phyloP scores from a whole-genome alignment of 2,329 filamentous ascomycete genomes.

The Thelonectria blattea region DNA sequence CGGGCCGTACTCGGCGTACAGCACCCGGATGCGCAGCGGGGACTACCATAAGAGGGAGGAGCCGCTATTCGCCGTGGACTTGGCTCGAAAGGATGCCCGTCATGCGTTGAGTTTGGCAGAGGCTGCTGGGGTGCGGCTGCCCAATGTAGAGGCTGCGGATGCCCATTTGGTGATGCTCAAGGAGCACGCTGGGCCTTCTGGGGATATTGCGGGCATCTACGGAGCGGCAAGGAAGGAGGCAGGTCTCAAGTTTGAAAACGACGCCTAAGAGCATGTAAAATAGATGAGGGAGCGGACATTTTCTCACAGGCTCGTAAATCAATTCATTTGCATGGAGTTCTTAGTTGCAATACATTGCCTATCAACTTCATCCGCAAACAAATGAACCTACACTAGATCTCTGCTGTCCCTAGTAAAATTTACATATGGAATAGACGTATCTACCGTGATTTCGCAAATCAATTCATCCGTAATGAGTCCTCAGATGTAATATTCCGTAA shows the following conservation, averaged over 20 bases:
- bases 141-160: constrained; percentile 70
- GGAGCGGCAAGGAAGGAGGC: constrained; percentile 77
- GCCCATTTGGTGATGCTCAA: constrained; percentile 72
- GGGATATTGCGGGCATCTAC: constrained; percentile 84
- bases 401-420: too few species aligned
- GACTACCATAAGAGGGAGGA: constrained; percentile 78
- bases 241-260: constrained; percentile 77
- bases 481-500: neutral
- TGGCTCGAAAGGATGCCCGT: constrained; percentile 81
- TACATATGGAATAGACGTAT: neutral
- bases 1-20: constrained; percentile 77
- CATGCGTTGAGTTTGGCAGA: constrained; percentile 75
- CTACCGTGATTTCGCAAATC: neutral
- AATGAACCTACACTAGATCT: too few species aligned
- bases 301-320: too few species aligned
- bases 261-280: constrained; percentile 20
- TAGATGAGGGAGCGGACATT: too few species aligned
- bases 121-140: constrained; percentile 65
- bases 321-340: too few species aligned
- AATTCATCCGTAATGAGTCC: neutral
- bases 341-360: too few species aligned
- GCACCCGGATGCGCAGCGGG: constrained; percentile 73
- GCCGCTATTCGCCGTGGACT: constrained; percentile 82
- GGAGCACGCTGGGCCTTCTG: constrained; percentile 69
- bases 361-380: too few species aligned